Base-by-base conservation (phyloP, 2,329 filamentous ascomycete species). In the Microcyclosporella mali region DNA sequence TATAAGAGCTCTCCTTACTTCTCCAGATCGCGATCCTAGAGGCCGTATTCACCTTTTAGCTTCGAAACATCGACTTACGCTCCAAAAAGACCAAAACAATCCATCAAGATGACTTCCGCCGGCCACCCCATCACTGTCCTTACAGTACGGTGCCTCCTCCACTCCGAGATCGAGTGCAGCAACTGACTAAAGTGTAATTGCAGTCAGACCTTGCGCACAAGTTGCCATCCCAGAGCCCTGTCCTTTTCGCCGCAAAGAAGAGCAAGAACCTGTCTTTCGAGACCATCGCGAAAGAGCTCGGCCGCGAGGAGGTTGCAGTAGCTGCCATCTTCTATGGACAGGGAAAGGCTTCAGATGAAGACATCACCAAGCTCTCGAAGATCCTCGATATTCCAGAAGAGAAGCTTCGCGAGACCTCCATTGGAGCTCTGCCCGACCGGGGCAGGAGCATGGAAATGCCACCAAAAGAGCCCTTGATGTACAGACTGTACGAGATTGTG, bases 311-410 rank as follows among this genome's bases (percentile, higher is more conserved):
- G 68, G 85, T 95, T 32, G 86, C 87, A 31, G 79, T 85, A 3
- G 89, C 89, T 2, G 88, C 88, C 2, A 71, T 95, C 50, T 95
- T 95, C 75, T 95, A 95, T 64, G 89, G 89, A 21, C 87, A 92
- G 64, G 81, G 84, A 4, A 79, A 79, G 56, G 85, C 87, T 1
- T 84, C 81, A 0, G 59, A 76, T 0, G 82, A 85, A 49, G 87
- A 92, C 55, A 73, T 79, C 52, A 65, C 75, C 45, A 82, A 79
- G 46, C 78, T 95, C 1, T 77, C 84, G 1, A 58, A 73, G 31
- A 63, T 87, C 17, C 75, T 94, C 7, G 75, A 71, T 0, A 73
- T 90, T 27, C 70, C 78, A 4, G 66, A 74, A 36, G 69, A 69
- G 10, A 58, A 60, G 2, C 72, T 94, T 2, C 41, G 43, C 17